Evolutionary conservation across 306 rosid genomes (phyloP), one percentile per base, ranked within the genome.

Genomic region (Corylus avellana): DNA sequence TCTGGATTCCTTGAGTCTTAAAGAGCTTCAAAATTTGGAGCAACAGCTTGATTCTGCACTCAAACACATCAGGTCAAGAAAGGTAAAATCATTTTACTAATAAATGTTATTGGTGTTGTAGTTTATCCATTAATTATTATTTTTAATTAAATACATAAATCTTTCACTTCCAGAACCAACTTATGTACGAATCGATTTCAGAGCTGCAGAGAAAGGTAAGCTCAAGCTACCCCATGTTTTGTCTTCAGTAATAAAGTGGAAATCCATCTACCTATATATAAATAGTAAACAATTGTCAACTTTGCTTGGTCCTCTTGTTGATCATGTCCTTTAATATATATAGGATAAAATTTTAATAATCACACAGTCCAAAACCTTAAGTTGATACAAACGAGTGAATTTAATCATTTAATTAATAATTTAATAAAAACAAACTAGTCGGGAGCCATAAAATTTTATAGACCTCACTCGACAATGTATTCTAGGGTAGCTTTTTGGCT

Each of bases 1-100:
- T 3, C 85, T 92, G 27, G 91, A 89, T 14, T 83, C 84, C 27
- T 82, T 90, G 74, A 85, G 86, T 73, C 64, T 91, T 12, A 92
- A 85, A 85, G 94, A 90, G 81, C 95, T 95, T 78, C 98, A 92
- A 75, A 90, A 73, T 83, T 82, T 92, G 86, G 98, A 95, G 82
- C 97, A 90, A 35, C 98, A 95, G 77, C 92, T 95, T 86, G 97
- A 90, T 71, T 87, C 91, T 13, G 87, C 97, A 58, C 90, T 95
- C 69, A 95, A 90, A 77, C 97, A 86, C 81, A 75, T 90, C 47
- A 90, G 98, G 84, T 62, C 91, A 44, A 86, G 87, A 75, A 91
- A 95, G 97, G 98, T 91, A 83, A 77, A 32, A 61, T 48, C 58
- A 67, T 7, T 53, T 10, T 12, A 49, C 14, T 17, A 57, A 16